These are phyloP conservation scores for Mycena leptocephala DNA, from an alignment of 768 basidiomycete species.

Conservation along the genomic window DNA sequence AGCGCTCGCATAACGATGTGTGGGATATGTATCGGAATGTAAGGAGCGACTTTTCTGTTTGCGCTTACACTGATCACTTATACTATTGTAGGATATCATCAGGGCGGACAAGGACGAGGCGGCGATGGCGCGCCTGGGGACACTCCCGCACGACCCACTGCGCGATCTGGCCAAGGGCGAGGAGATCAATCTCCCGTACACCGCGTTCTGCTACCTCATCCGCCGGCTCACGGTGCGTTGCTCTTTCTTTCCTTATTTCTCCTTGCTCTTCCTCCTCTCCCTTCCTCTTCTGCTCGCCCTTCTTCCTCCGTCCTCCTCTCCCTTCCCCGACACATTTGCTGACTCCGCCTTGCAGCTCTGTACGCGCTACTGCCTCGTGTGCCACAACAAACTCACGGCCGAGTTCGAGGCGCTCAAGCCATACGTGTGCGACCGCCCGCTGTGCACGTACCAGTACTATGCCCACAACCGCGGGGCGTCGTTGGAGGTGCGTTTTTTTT, in stretches of 20 bases:
- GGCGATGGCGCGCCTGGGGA: conserved; percentile 55
- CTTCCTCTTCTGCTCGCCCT: no score
- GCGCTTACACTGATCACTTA: no score
- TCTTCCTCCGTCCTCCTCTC: no score
- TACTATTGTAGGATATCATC: conserved; percentile 47
- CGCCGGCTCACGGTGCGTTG: conserved; percentile 71
- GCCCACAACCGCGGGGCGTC: conserved; percentile 76
- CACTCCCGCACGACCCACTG: conserved; percentile 73
- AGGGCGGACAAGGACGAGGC: conserved; percentile 64
- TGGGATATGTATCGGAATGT: conserved; percentile 42
- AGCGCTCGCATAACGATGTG: conserved; percentile 58
- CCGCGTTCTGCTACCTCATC: conserved; percentile 77
- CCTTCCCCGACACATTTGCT: no score
- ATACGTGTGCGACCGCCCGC: conserved; percentile 77
- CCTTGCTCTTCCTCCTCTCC: no score
- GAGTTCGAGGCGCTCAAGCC: conserved; percentile 78
- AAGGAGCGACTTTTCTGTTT: no score
- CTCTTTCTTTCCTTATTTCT: not conserved
- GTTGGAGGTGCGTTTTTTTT: conserved; percentile 70
- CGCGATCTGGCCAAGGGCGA: conserved; percentile 46
- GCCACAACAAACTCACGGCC: conserved; percentile 70
- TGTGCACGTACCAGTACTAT: conserved; percentile 83
- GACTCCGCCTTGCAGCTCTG: no score
- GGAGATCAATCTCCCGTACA: conserved; percentile 72
- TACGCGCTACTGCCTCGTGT: conserved; percentile 86